Evolutionary conservation across 1,139 yeast genomes (phyloP).

Genomic region (Taiozyma sp.): DNA sequence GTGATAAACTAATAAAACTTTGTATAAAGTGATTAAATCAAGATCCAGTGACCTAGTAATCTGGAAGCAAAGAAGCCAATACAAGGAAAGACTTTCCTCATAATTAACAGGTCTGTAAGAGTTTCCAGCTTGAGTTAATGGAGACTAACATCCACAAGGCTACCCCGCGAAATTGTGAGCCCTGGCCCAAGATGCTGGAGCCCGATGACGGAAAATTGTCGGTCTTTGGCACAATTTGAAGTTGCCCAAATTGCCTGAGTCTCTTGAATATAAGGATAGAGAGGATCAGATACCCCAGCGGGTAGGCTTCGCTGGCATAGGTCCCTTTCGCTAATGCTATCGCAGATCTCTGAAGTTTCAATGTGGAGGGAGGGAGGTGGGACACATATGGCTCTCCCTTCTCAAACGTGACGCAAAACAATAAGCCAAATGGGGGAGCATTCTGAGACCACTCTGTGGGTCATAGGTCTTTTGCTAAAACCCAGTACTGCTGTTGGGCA

Average conservation of each 20-base stretch:
- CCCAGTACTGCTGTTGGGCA: too few relatives aligned
- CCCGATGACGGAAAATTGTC: neutral
- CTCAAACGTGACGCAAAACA: neutral
- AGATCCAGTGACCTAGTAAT: neutral
- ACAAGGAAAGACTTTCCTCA: neutral
- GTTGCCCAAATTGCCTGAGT: neutral
- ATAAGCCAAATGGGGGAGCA: neutral
- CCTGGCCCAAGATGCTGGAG: neutral
- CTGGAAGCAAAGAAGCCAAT: neutral
- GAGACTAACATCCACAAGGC: neutral
- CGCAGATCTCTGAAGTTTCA: too few relatives aligned
- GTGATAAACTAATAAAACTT: neutral
- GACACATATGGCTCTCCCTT: neutral
- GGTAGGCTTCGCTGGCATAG: too few relatives aligned
- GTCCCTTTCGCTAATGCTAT: too few relatives aligned
- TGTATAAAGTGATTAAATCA: neutral
- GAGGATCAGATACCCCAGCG: too few relatives aligned
- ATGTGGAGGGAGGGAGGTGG: neutral
- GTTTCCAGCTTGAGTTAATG: neutral
- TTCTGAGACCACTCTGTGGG: too few relatives aligned
- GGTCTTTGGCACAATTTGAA: neutral
- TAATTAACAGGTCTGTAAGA: too few relatives aligned
- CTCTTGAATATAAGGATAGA: too few relatives aligned
- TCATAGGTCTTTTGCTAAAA: too few relatives aligned
- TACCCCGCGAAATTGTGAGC: neutral